Base-by-base conservation (phyloP, 495 filamentous ascomycete species). In the Aspergillus nanangensis region DNA sequence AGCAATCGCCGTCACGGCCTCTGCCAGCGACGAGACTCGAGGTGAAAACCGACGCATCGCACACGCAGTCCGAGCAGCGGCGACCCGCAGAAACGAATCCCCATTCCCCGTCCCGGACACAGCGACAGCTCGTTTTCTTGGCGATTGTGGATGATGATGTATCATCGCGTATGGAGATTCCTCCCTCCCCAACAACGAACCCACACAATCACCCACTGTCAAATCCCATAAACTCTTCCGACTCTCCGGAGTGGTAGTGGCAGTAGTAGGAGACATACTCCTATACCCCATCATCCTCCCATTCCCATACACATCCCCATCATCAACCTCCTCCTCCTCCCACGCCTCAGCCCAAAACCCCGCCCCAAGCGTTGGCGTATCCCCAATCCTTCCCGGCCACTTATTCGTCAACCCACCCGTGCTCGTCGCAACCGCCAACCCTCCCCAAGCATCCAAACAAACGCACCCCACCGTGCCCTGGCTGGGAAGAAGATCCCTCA, bases 401-500 rank as follows among this genome's bases (percentile, higher is more conserved):
- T 96, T 96, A 55, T 96, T 95, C 15, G 90, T 95, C 61, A 94
- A 48, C 0, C 90, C 90, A 1, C 90, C 90, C 1, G 90, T 95
- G 49, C 84, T 90, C 1, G 90, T 95, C 5, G 90, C 91, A 36
- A 78, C 79, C 42, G 85, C 88, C 11, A 93, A 50, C 10, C 82
- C 79, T 2, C 90, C 90, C 29, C 81, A 69, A 42, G 61, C 67
- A 61, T 93, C 90, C 24, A 95, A 61, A 43, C 84, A 88, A 0
- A 94, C 87, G 29, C 85, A 86, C 0, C 90, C 90, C 23, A 87
- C 85, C 0, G 91, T 95, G 0, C 90, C 91, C 61, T 94, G 90
- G 10, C 87, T 65, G 20, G 22, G 37, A 11, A 9, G 3, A 39
- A 11, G 37, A 21, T 19, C 2, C 19, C 13, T n/a, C n/a, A 18